phyloP scores from a whole-genome alignment of 2,329 filamentous ascomycete species.

The Colletotrichum magnum region DNA sequence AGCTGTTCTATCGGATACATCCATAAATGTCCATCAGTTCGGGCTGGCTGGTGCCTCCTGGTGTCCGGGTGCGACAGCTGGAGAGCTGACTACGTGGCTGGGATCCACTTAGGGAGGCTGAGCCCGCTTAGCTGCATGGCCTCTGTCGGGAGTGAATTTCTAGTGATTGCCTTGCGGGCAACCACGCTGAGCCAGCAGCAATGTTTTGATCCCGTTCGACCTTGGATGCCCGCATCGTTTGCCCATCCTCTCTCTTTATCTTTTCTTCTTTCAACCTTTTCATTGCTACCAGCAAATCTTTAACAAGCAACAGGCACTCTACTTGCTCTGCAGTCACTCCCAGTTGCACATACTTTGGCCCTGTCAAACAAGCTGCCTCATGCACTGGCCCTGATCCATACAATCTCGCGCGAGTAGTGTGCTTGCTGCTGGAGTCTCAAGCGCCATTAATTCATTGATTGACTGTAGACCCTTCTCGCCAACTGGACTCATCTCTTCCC shows the following conservation, averaged over 20 bases:
- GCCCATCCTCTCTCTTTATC: constrained; percentile 1
- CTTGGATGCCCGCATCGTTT: constrained; percentile 13
- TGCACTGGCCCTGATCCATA: constrained; percentile 25
- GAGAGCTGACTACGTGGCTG: background rate
- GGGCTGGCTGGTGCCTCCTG: background rate
- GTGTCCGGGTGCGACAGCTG: too few relatives aligned
- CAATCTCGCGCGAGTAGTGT: constrained; percentile 30
- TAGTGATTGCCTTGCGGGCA: constrained; percentile 18
- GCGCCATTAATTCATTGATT: constrained; percentile 33
- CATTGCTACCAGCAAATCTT: constrained; percentile 1
- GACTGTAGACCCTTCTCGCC: constrained; percentile 33
- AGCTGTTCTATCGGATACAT: constrained; percentile 35
- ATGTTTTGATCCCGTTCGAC: constrained; percentile 34
- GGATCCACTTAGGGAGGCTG: background rate
- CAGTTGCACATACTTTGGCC: constrained; percentile 13
- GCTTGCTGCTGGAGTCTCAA: constrained; percentile 34
- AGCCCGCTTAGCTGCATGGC: constrained; percentile 8
- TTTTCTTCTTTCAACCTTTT: background rate
- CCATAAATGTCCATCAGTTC: constrained; percentile 27
- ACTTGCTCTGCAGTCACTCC: constrained; percentile 11
- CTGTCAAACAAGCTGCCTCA: constrained; percentile 20
- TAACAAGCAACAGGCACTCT: background rate
- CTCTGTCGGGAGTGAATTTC: background rate
- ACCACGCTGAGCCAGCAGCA: constrained; percentile 16
- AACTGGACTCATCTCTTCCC: constrained; percentile 13